phyloP scores from a whole-genome alignment of 352 stramenopile genomes.

The Pythium plurisporium region DNA sequence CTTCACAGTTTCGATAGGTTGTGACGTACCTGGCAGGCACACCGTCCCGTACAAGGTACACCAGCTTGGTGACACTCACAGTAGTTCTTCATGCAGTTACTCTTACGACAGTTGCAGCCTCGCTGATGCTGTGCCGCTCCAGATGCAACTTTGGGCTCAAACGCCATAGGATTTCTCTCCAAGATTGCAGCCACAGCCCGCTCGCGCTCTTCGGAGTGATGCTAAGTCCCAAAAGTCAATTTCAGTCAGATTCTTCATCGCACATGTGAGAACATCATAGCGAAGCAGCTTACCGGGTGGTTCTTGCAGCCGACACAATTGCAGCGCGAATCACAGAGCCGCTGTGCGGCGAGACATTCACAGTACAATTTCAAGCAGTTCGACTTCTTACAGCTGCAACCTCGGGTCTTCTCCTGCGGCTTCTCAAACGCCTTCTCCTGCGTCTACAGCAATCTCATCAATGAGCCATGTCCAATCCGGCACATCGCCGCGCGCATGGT shows the following conservation, averaged over 20 bases:
- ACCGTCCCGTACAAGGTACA: conserved; percentile 74
- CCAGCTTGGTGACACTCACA: conserved; percentile 95
- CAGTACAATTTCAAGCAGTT: conserved; percentile 96
- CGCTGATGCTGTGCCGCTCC: conserved; percentile 84
- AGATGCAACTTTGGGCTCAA: conserved; percentile 91
- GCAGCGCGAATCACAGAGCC: conserved; percentile 65
- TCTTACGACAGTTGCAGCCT: conserved; percentile 96
- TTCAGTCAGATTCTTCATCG: no score
- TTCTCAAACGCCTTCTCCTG: background rate
- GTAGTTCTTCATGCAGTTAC: conserved; percentile 97
- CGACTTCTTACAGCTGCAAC: conserved; percentile 97
- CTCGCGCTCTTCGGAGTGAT: conserved; percentile 59
- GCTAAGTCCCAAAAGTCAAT: no score
- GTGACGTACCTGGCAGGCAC: conserved; percentile 60
- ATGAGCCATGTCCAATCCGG: no score
- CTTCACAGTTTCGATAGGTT: background rate
- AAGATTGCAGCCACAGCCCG: conserved; percentile 87
- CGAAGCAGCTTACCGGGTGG: conserved; percentile 16
- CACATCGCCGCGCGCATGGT: no score
- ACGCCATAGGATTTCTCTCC: conserved; percentile 91
- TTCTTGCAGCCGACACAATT: conserved; percentile 87
- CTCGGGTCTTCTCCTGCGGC: conserved; percentile 43
- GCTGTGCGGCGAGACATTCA: conserved; percentile 72
- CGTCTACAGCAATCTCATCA: no score
- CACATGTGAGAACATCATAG: no score